Base-by-base conservation (phyloP, 257 asterid genomes). In the Primulina tabacum region DNA sequence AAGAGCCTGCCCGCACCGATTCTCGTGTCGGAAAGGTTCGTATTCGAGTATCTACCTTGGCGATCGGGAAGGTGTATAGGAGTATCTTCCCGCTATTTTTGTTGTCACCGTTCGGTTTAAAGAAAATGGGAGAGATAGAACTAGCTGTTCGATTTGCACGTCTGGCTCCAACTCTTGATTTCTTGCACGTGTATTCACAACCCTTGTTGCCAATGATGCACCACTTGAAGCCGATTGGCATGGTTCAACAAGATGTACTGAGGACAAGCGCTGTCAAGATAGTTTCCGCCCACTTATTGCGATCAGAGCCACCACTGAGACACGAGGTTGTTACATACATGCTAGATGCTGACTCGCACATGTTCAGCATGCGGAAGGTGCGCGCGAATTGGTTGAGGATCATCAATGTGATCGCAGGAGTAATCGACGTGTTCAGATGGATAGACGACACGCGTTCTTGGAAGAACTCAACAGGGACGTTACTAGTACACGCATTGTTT, bases 101-200 rank as follows among this genome's bases (percentile, higher is more conserved):
- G 73, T 67, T 92, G 61, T 82, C 96, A 0, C 88, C 53, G 32
- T 65, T 84, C 4, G 96, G 98, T 1, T 65, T 92, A 70, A 92
- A 89, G 83, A 92, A 89, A 75, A 87, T 88, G 92, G 98, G 98
- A 8, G 95, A 92, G 37, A 85, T 92, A 3, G 98, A 92, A 53
- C 7, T 89, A 72, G 94, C 90, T 0, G 83, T 89, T 32, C 62
- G 98, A 53, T 89, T 92, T 12, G 73, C 73, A 9, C 94, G 94
- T 9, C 77, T 84, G 0, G 72, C 85, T 0, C 94, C 96, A 0
- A 89, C 94, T 0, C 83, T 92, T 0, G 96, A 92, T 75, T 82
- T 92, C 72, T 63, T 88, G 2, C 92, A 92, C 60, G 89, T 90
- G 58, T 88, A 90, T 18, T 79, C 92, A 2, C 95, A 90, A 18